Evolutionary conservation across 1,284 basidiomycete genomes (phyloP).

Genomic region (Lignosus rhinocerotis): DNA sequence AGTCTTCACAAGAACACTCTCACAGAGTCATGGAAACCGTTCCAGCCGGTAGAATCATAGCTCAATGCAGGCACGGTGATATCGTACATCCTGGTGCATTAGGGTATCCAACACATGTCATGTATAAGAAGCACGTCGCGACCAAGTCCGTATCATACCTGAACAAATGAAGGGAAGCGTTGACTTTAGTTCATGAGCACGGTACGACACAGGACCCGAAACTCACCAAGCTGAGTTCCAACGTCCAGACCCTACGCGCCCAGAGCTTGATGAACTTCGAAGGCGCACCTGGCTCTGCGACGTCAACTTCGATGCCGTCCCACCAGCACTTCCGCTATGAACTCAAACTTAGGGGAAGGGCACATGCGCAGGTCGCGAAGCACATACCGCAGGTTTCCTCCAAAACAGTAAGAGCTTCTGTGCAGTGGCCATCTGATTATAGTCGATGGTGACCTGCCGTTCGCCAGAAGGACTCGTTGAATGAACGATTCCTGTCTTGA

Average conservation of each 20-base stretch:
- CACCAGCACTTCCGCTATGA: slow-evolving; percentile 97
- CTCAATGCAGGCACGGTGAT: slow-evolving; percentile 2
- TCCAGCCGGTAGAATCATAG: background rate
- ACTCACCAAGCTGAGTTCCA: slow-evolving; percentile 92
- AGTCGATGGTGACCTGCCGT: slow-evolving; percentile 78
- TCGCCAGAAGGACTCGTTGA: slow-evolving; percentile 53
- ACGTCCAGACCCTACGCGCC: slow-evolving; percentile 98
- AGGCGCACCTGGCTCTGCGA: slow-evolving; percentile 58
- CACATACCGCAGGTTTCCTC: slow-evolving; percentile 94
- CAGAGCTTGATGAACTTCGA: slow-evolving; percentile 80
- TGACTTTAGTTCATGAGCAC: background rate
- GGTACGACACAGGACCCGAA: background rate
- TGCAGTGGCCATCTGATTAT: slow-evolving; percentile 93
- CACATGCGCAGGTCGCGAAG: slow-evolving; percentile 21
- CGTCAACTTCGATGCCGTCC: slow-evolving; percentile 93
- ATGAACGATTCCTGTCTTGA: slow-evolving; percentile 96
- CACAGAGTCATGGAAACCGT: background rate
- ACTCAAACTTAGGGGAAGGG: background rate
- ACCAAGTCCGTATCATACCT: slow-evolving; percentile 17
- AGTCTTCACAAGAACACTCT: no score
- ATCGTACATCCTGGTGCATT: slow-evolving; percentile 21
- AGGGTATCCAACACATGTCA: slow-evolving; percentile 22
- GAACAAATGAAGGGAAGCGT: background rate
- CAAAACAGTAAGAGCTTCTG: slow-evolving; percentile 98
- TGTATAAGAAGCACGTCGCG: slow-evolving; percentile 4